Conservation (phyloP, 192 early-diverging fungal genomes). For the Bifiguratus adelaidae region DNA sequence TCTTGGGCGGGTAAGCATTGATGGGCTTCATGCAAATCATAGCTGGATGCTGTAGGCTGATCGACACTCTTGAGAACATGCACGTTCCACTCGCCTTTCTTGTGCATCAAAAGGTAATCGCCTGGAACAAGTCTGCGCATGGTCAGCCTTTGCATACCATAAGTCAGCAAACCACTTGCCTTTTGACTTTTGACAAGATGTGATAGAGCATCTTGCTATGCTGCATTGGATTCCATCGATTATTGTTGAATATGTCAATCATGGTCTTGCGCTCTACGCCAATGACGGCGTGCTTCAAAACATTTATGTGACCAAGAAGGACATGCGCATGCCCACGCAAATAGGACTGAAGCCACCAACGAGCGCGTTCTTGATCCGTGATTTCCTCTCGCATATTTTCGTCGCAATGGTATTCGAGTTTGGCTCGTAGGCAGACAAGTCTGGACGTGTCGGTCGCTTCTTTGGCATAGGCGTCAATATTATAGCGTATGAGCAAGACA, state of each 20-base stretch:
- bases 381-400: slow-evolving; percentile 9
- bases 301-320: slow-evolving; percentile 17
- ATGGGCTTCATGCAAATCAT: slow-evolving; percentile 4
- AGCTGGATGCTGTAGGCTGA: not conserved
- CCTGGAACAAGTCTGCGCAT: not conserved
- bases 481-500: not conserved
- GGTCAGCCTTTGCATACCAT: not conserved
- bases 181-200: slow-evolving; percentile 12
- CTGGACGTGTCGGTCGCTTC: not conserved
- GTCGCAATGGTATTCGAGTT: slow-evolving; percentile 22
- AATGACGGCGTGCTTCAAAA: slow-evolving; percentile 7
- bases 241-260: slow-evolving; percentile 18
- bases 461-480: not conserved
- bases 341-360: slow-evolving; percentile 17
- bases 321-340: slow-evolving; percentile 17
- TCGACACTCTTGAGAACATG: slow-evolving; percentile 3
- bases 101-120: slow-evolving; percentile 9
- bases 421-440: slow-evolving; percentile 11
- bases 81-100: slow-evolving; percentile 2
- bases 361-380: slow-evolving; percentile 12
- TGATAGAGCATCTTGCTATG: slow-evolving; percentile 15
- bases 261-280: slow-evolving; percentile 12
- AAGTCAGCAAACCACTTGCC: slow-evolving; percentile 1
- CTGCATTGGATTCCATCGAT: slow-evolving; percentile 13
- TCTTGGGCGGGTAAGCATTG: not conserved